Evolutionary conservation across 2,329 filamentous ascomycete species (phyloP), one percentile per base, ranked within the genome.

Genomic region (Fusarium odoratissimum): DNA sequence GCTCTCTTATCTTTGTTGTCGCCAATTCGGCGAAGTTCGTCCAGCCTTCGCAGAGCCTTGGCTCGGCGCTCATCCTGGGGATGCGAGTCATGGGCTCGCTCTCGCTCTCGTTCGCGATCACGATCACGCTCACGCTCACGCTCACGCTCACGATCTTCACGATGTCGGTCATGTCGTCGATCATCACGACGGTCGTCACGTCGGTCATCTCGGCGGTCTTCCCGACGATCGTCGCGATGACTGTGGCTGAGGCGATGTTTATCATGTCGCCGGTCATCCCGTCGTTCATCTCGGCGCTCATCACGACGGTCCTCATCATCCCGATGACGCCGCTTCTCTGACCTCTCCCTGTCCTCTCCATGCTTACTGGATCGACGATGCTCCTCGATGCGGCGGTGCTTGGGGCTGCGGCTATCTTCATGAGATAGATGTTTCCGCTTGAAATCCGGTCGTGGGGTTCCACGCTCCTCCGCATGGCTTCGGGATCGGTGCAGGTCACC

Each of bases 381-480:
- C 16, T 86, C 84, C 23, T 86, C 84, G 8, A 77, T 62, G 23
- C 84, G 82, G 16, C 83, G 82, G 56, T 84, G 80, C 75, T 85
- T 86, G n/a, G 82, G 80, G 41, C 81, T 83, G 37, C 82, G 82
- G 25, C 78, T 81, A 49, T 84, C 83, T n/a, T 85, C 83, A 38
- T 84, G 80, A n/a, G 82, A 82, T 11, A 85, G 87, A 68, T 91
- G 88, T 78, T 91, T 91, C 56, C 90, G 86, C 81, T 91, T 92
- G 57, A 85, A 81, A 41, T 91, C 89, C 3, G 86, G 84, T 30
- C 87, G 82, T 2, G 86, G 85, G 8, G 85, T 84, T 35, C 84
- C 84, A 41, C 86, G 83, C 23, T 90, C 88, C 17, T 88, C 87
- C 19, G 82, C 81, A 66, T 86, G 84, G 75, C 84, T 87, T 49